Evolutionary conservation across 306 rosid genomes (phyloP), one percentile per base, ranked within the genome.

Genomic region (Sesbania bispinosa): DNA sequence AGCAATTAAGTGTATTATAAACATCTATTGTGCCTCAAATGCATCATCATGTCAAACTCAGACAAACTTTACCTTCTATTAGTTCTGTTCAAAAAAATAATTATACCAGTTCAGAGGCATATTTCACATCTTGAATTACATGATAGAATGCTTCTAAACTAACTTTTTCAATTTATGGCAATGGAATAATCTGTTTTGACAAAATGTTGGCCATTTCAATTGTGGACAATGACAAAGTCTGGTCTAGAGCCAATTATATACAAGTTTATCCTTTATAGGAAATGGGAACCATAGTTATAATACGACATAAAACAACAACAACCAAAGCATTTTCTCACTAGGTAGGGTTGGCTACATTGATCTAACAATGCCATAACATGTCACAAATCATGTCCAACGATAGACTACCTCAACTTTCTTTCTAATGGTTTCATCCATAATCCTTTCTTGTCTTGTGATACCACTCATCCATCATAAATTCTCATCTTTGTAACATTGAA

Each of bases 81-180:
- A 63, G 27, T 47, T 19, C 38, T 32, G 43, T 48, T 32, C 50
- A 23, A 51, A 38, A 20, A 60, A 18, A 27, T 35, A 3, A 19
- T 21, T 29, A n/a, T n/a, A n/a, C n/a, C 35, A 18, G 5, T 60
- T 67, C 10, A 20, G 51, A 73, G 60, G 52, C 61, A 8, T 7
- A 42, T n/a, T 23, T 77, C 24, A 26, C n/a, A 39, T 67, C 46
- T 67, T 68, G 52, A 42, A 45, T 30, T 4, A 10, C 20, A 55
- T 50, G 18, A 46, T 46, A 32, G 52, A 67, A 78, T 35, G n/a
- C 47, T 73, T n/a, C n/a, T n/a, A n/a, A n/a, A n/a, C n/a, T n/a
- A n/a, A n/a, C n/a, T n/a, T n/a, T 51, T 38, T 57, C 53, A 59
- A 29, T 39, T 18, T 59, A 62, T 30, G 39, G 43, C 36, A 69